Evolutionary conservation across 176 grass and related monocot species (phyloP), one percentile per base, ranked within the genome.

Genomic region (Stipa capillata): DNA sequence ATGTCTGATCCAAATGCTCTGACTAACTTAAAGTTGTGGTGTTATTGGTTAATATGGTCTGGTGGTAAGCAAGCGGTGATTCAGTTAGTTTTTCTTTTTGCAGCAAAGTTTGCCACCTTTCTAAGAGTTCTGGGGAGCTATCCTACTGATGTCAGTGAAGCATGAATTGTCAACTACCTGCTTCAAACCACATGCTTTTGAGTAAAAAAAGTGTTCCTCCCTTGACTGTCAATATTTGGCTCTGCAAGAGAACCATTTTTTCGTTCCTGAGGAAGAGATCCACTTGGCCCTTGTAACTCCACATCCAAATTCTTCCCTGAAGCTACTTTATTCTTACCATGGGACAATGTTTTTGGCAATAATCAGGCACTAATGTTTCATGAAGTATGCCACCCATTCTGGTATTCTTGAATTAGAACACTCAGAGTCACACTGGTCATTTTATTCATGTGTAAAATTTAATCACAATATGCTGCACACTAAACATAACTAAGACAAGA

Each of bases 1-100:
- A 92, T 97, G 94, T 91, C 94, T 73, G 89, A 87, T 76, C 75
- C 85, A 36, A 90, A 88, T 82, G 94, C 94, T 77, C 89, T 97
- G 27, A 85, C 69, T 65, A 90, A 94, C 82, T 76, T 97, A 72
- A 86, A 94, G 94, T 91, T 92, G 84, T 57, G 18, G 1, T 16
- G 4, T 17, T 28, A 1, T 84, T 57, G 8, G 43, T 82, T 17
- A 27, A 1, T 45, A 59, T 76, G 13, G 13, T 75, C 54, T 21
- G 17, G 25, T 37, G 35, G 48, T 55, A 32, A 40, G 50, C 8
- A 13, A 36, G 50, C 11, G 64, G 21, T 66, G 54, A 66, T 56
- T 62, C 1, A 33, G 2, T 45, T 47, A 6, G 3, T 39, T 24
- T 79, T 54, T 39, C 52, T 81, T 29, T 51, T 17, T 76, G 73